Conservation (phyloP, 2,329 filamentous ascomycete species). For the Neoarthrinium moseri region DNA sequence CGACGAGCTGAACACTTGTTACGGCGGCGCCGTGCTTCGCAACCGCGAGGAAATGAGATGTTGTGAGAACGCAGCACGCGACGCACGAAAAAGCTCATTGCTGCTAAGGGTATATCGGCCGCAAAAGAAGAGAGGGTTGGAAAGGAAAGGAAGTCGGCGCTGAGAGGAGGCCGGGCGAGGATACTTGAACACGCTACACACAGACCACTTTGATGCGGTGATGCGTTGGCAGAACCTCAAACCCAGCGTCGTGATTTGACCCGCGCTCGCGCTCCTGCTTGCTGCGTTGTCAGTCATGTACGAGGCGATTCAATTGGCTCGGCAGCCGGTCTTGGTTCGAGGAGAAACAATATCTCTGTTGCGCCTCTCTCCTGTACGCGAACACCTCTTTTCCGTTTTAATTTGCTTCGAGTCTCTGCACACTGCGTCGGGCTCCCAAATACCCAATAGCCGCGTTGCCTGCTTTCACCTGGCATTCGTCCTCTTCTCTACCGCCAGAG, state of each 20-base stretch:
- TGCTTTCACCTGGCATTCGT: too few relatives aligned
- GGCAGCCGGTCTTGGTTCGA: slow-evolving; percentile 15
- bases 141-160: slow-evolving; percentile 21
- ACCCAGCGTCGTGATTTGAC: slow-evolving; percentile 19
- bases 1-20: slow-evolving; percentile 1
- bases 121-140: slow-evolving; percentile 7
- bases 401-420: too few relatives aligned
- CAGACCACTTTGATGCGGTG: slow-evolving; percentile 33
- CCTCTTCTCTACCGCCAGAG: too few relatives aligned
- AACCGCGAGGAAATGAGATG: neutral
- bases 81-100: neutral
- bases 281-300: slow-evolving; percentile 9
- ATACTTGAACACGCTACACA: slow-evolving; percentile 28
- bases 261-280: slow-evolving; percentile 23
- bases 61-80: neutral
- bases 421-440: too few relatives aligned
- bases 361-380: too few relatives aligned
- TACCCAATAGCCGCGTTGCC: too few relatives aligned
- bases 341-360: neutral
- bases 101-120: neutral
- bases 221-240: slow-evolving; percentile 31
- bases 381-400: too few relatives aligned
- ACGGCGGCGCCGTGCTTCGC: neutral
- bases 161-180: slow-evolving; percentile 17
- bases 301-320: slow-evolving; percentile 20